Base-by-base conservation (phyloP, 2,329 filamentous ascomycete species). In the Chrysosporium queenslandicum region DNA sequence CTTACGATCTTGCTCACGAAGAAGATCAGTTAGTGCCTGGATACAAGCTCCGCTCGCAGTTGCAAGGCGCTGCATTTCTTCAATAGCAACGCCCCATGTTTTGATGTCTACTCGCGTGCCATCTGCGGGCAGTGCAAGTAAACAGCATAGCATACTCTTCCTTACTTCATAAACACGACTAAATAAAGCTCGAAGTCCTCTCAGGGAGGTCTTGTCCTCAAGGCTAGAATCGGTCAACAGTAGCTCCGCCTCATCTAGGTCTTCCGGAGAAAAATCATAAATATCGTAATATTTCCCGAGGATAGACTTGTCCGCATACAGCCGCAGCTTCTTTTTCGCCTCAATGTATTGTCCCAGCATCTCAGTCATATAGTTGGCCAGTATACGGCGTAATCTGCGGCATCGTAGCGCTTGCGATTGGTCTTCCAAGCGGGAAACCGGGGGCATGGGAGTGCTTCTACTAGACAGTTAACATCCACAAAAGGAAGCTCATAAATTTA, bases 261-360 rank as follows among this genome's bases (percentile, higher is more conserved):
- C 86, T 53, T 82, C 78, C 53, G 83, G 78, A 56, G 80, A 86
- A 55, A 91, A 81, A 58, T 90, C 86, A 64, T 91, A 90, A 55
- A 91, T 85, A 63, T 97, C 91, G 61, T 92, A 86, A 65, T 95
- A 94, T 68, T 89, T 92, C 60, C 94, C 88, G 40, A 98, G 72
- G 62, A 95, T 87, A 46, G 85, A 79, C 62, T 86, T 80, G 64
- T 90, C 83, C 1, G 90, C 81, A 52, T 94, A 81, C 0, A 78
- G 79, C 63, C 83, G 83, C 18, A 97, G 74, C 2, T 76, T 75
- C 37, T 77, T 74, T 56, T 83, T 85, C 11, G 85, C 82, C 58
- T 86, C 80, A 50, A 83, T 80, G 61, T 90, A 89, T 20, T 79
- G 78, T 40, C 82, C 77, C 37, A 95, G 80, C 49, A 86, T 78